Percentiles rank a stretch among this genome's conserved stretches.
Conservation (phyloP, 2,329 filamentous ascomycete genomes). For the Tolypocladium inflatum region DNA sequence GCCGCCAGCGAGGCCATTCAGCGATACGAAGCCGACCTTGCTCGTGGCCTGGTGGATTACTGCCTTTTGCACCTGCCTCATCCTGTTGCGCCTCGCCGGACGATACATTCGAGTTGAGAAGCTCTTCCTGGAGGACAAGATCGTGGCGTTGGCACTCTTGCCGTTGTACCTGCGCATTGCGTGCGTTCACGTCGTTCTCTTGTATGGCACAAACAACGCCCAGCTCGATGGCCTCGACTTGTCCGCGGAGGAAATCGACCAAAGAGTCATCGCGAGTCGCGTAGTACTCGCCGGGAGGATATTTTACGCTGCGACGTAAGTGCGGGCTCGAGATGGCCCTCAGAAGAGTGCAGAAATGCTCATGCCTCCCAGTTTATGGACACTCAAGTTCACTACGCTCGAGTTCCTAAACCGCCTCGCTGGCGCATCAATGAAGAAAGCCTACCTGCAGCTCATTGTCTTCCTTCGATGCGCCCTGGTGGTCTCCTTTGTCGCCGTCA, state of each 20-base stretch:
- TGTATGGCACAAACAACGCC: slow-evolving; percentile 87
- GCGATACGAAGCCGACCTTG: slow-evolving; percentile 75
- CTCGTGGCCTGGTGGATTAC: slow-evolving; percentile 96
- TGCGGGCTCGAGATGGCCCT: slow-evolving; percentile 14
- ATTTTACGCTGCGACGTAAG: slow-evolving; percentile 83
- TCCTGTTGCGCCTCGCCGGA: slow-evolving; percentile 67
- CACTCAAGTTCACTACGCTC: slow-evolving; percentile 78
- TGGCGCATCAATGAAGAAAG: slow-evolving; percentile 68
- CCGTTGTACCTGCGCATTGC: slow-evolving; percentile 80
- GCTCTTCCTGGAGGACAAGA: slow-evolving; percentile 81
- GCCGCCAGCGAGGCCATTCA: slow-evolving; percentile 18
- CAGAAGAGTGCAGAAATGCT: background rate
- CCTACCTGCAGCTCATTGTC: slow-evolving; percentile 62
- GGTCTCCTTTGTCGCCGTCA: slow-evolving; percentile 67
- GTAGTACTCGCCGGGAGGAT: slow-evolving; percentile 75
- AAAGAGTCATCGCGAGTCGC: slow-evolving; percentile 63
- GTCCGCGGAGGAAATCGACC: slow-evolving; percentile 45
- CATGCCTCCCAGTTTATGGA: slow-evolving; percentile 62
- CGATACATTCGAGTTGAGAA: slow-evolving; percentile 79
- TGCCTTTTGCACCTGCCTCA: slow-evolving; percentile 72
- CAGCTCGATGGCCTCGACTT: slow-evolving; percentile 43
- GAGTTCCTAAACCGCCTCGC: slow-evolving; percentile 88
- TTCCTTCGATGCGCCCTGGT: slow-evolving; percentile 66
- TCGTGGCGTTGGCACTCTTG: slow-evolving; percentile 71
- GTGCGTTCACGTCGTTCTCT: slow-evolving; percentile 75